Evolutionary conservation across 441 rosid species (phyloP), one percentile per base, ranked within the genome.

Genomic region (Populus hybrid): DNA sequence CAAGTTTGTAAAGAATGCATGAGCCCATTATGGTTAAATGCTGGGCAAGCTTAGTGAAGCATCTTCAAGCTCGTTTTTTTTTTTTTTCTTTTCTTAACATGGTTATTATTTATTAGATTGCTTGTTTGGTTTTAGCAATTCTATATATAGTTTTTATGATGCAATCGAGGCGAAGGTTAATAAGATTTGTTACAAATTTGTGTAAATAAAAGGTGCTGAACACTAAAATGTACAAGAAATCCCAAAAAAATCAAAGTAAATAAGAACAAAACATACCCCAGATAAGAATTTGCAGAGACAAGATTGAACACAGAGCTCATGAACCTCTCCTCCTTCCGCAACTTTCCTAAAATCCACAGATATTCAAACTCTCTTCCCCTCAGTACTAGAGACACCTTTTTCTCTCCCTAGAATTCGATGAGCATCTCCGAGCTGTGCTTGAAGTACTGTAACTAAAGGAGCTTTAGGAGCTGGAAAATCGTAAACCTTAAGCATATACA

Each of bases 391-490:
- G 21, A 53, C n/a, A 1, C 61, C n/a, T 16, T 53, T 53, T 53
- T n/a, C 61, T 53, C 61, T 26, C 24, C n/a, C 7, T 9, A 29
- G 2, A 64, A 45, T 26, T 23, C 8, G 59, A 70, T 20, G 38
- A 76, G 5, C 7, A 71, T 31, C 18, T 73, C 75, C 75, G 45
- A 78, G n/a, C 36, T 74, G 71, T 74, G 71, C 40, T 74, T 23
- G 2, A 42, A 76, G 69, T 21, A 40, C 35, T 42, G 21, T 40
- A 16, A 38, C 3, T 21, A 21, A 64, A 28, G 14, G 42, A 79
- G 59, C 76, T 83, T 71, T 67, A 78, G 69, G n/a, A 79, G 87
- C 83, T 81, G 87, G 84, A 76, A 72, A 80, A 36, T 74, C 84
- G 72, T 83, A 28, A 29, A 73, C 21, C 24, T 77, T 50, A 81